These are phyloP conservation scores for Penicillium brevicompactum DNA, from an alignment of 2,329 filamentous ascomycete genomes.

Conservation along the genomic window DNA sequence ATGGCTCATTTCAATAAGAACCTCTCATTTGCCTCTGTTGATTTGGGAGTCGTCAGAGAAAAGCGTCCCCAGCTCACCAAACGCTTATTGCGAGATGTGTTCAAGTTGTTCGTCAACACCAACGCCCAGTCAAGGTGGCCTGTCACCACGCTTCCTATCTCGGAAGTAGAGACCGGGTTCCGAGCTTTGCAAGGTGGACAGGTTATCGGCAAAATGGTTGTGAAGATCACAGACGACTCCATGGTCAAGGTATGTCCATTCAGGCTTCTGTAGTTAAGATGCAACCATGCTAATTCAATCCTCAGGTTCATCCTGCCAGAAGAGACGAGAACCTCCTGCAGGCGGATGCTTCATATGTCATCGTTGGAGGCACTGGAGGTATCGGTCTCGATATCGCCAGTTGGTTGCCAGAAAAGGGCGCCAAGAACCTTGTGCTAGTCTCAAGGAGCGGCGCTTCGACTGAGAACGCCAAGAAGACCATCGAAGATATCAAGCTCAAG, in stretches of 20 bases:
- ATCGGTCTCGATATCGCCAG: constrained; percentile 57
- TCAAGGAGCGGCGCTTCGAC: constrained; percentile 47
- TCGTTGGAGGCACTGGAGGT: constrained; percentile 62
- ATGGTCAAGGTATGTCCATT: constrained; percentile 24
- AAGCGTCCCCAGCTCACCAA: constrained; percentile 25
- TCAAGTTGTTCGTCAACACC: constrained; percentile 16
- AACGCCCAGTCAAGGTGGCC: constrained; percentile 20
- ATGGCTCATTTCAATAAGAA: constrained; percentile 51
- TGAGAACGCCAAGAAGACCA: constrained; percentile 16
- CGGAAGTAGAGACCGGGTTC: constrained; percentile 27
- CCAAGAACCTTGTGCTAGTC: constrained; percentile 55
- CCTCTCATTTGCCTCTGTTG: constrained; percentile 47
- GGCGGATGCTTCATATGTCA: constrained; percentile 52
- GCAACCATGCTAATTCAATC: background rate
- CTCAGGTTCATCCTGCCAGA: constrained; percentile 22
- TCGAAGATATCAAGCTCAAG: constrained; percentile 13
- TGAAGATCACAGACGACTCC: constrained; percentile 22
- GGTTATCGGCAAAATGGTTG: constrained; percentile 29
- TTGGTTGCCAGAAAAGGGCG: constrained; percentile 54
- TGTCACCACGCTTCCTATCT: constrained; percentile 22
- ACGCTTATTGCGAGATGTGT: constrained; percentile 27
- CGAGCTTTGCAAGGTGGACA: constrained; percentile 27
- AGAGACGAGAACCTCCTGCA: constrained; percentile 20
- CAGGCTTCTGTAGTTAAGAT: background rate
- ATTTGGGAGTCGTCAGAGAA: constrained; percentile 35